phyloP scores from a whole-genome alignment of 768 basidiomycete genomes.

The Tricholomella constricta region DNA sequence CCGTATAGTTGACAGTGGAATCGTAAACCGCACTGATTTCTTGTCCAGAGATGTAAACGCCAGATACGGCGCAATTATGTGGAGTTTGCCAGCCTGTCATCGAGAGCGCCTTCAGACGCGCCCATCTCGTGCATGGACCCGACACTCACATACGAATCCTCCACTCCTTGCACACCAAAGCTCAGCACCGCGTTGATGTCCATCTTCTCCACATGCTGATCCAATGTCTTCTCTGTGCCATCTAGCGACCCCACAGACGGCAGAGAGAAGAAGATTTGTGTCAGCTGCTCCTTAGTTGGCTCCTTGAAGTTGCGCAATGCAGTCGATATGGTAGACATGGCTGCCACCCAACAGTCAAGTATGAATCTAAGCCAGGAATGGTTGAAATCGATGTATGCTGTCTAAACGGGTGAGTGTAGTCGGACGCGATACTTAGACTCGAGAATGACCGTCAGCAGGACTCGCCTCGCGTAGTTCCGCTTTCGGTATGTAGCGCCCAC shows the following conservation, averaged over 20 bases:
- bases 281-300: conserved; percentile 84
- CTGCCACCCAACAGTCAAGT: conserved; percentile 2
- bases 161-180: conserved; percentile 73
- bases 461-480: background rate
- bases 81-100: conserved; percentile 82
- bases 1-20: conserved; percentile 90
- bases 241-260: conserved; percentile 45
- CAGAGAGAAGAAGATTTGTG: conserved; percentile 85
- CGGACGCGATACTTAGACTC: too few species aligned
- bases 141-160: conserved; percentile 89
- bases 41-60: conserved; percentile 89
- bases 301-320: conserved; percentile 92
- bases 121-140: background rate
- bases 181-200: conserved; percentile 90
- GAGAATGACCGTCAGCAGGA: too few species aligned
- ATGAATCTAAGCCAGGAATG: background rate
- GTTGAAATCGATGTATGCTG: background rate
- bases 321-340: conserved; percentile 82
- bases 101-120: conserved; percentile 7
- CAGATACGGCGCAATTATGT: conserved; percentile 87
- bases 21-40: conserved; percentile 87
- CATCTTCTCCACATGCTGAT: conserved; percentile 62
- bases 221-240: conserved; percentile 26
- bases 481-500: background rate
- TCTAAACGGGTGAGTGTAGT: too few species aligned